Base-by-base conservation (phyloP, 441 rosid genomes). In the Biscutella laevigata region DNA sequence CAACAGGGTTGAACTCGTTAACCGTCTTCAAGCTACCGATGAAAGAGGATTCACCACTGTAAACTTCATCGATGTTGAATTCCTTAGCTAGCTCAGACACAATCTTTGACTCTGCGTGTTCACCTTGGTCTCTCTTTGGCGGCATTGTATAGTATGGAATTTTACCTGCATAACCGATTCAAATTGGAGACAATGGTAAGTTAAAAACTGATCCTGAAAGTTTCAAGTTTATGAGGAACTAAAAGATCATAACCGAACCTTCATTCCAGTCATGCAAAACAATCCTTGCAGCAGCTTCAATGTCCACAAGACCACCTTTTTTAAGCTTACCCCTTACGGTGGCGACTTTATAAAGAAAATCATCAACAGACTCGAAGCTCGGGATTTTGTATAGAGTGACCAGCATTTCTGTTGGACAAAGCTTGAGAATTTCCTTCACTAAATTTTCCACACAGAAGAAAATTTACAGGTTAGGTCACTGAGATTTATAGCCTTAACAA, bases 211-310 rank as follows among this genome's bases (percentile, higher is more conserved):
- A 9, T 36, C 53, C 52, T 7, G 7, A 40, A 12, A 10, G 0
- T 9, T 59, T 3, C 7, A 30, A 15, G 13, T 28, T 29, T 8
- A 36, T 4, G 28, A 53, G 25, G 3, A 38, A 29, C 25, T 20
- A 38, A 39, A 14, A 29, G 40, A 29, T 0, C 7, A 32, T 21
- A 6, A 6, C 11, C 21, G 21, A 72, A 87, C 96, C 98, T 57
- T 86, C 88, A 70, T 85, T 92, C 98, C 97, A 92, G 71, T 92
- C 96, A 34, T 78, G 98, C 73, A 91, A 74, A 61, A 88, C 78
- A 53, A 88, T 81, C 63, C 88, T 81, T 11, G 98, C 94, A 44
- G 94, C 76, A 48, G 95, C 86, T 6, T 86, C 94, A 28, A 78
- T 82, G 68, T 92, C 94, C 47, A 83, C 83, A 49, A 86, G 54